Conservation (phyloP, 805 yeast species). For the Ogataea trehaloabstinens region DNA sequence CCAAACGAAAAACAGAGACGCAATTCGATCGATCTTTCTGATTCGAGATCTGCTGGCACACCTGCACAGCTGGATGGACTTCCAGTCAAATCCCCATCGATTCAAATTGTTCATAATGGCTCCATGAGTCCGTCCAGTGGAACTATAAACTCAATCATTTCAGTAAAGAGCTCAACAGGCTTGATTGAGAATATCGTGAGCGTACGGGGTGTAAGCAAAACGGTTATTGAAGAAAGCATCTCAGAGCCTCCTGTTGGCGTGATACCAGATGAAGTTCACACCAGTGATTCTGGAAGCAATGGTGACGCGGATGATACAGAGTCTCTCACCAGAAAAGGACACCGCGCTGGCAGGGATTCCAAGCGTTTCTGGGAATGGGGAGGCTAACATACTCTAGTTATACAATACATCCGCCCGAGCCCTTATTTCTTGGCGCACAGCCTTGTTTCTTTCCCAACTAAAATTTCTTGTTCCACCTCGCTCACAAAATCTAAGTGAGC, state of each 20-base stretch:
- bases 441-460: too few species aligned
- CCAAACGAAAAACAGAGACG: constrained; percentile 16
- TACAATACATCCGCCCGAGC: too few species aligned
- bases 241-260: constrained; percentile 29
- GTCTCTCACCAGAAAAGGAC: constrained; percentile 3
- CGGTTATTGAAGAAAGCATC: constrained; percentile 68
- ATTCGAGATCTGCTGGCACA: constrained; percentile 10
- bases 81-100: neutral
- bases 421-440: too few species aligned
- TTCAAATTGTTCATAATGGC: neutral
- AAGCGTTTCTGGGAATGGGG: constrained; percentile 26
- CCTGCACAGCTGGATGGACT: neutral
- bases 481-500: too few species aligned
- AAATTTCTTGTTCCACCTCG: too few species aligned
- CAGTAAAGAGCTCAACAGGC: constrained; percentile 46
- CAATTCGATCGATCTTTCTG: constrained; percentile 25
- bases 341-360: constrained; percentile 19
- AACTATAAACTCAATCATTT: constrained; percentile 8
- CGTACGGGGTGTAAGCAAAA: constrained; percentile 80
- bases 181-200: constrained; percentile 81
- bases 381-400: neutral
- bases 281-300: constrained; percentile 4
- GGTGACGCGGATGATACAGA: constrained; percentile 9
- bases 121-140: constrained; percentile 7
- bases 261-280: constrained; percentile 15